Conservation (phyloP, 305 asterid genomes). For the Fraxinus sp. region DNA sequence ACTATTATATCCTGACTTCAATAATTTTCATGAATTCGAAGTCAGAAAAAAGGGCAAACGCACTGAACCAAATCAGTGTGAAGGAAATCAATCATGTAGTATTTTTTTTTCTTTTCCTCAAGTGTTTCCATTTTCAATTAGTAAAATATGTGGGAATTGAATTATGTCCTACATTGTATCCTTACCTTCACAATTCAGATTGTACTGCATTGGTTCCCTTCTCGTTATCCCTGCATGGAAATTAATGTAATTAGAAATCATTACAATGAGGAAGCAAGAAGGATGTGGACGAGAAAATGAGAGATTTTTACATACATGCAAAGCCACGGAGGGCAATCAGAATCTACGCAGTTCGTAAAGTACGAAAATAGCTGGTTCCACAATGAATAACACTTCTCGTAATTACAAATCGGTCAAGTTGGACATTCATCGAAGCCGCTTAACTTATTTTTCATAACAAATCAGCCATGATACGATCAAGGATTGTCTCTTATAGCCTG, state of each 20-base stretch:
- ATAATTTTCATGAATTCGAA: background rate
- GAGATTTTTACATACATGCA: background rate
- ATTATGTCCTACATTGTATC: background rate
- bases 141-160: background rate
- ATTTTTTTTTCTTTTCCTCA: background rate
- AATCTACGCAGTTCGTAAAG: background rate
- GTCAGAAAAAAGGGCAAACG: background rate
- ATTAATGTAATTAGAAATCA: background rate
- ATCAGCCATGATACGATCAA: background rate
- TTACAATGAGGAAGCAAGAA: background rate
- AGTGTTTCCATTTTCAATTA: background rate
- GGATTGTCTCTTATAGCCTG: background rate
- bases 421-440: background rate
- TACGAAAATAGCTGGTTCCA: background rate
- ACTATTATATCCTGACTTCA: background rate
- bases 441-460: background rate
- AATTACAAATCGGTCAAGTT: background rate
- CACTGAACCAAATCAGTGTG: background rate
- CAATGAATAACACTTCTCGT: background rate
- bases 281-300: background rate
- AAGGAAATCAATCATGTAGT: background rate
- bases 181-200: background rate
- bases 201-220: conserved; percentile 2
- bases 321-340: background rate
- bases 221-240: background rate